Conservation (phyloP, 352 stramenopile genomes). For the Pythium chondricola region DNA sequence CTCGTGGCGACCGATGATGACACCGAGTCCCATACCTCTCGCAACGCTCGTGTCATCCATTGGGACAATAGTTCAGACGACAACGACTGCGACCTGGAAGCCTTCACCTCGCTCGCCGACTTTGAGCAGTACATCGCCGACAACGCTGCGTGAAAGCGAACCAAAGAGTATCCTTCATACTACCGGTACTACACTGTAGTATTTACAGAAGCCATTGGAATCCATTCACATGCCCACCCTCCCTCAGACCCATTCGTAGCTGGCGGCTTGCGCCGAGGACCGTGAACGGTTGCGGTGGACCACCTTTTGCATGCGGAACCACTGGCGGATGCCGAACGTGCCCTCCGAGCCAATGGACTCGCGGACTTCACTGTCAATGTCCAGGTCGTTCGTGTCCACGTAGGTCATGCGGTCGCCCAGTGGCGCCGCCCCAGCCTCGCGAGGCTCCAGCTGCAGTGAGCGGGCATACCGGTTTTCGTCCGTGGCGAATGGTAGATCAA, state of each 20-base stretch:
- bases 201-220: neutral
- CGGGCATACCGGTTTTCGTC: constrained; percentile 76
- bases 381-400: constrained; percentile 46
- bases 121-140: constrained; percentile 46
- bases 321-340: constrained; percentile 75
- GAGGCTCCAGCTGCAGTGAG: constrained; percentile 66
- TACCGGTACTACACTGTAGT: no score
- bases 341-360: constrained; percentile 69
- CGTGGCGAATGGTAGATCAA: constrained; percentile 55
- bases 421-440: constrained; percentile 56
- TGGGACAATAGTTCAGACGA: neutral
- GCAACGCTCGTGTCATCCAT: neutral
- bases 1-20: constrained; percentile 1
- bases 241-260: constrained; percentile 72
- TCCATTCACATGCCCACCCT: neutral
- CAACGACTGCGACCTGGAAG: neutral
- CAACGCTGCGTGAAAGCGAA: constrained; percentile 17
- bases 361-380: constrained; percentile 73
- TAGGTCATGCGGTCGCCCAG: constrained; percentile 49
- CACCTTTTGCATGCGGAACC: constrained; percentile 80
- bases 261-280: constrained; percentile 35
- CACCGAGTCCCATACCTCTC: neutral
- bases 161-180: no score
- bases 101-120: constrained; percentile 28
- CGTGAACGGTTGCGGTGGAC: constrained; percentile 71